phyloP scores from a whole-genome alignment of 306 rosid species.

The Citrullus mucosospermus region DNA sequence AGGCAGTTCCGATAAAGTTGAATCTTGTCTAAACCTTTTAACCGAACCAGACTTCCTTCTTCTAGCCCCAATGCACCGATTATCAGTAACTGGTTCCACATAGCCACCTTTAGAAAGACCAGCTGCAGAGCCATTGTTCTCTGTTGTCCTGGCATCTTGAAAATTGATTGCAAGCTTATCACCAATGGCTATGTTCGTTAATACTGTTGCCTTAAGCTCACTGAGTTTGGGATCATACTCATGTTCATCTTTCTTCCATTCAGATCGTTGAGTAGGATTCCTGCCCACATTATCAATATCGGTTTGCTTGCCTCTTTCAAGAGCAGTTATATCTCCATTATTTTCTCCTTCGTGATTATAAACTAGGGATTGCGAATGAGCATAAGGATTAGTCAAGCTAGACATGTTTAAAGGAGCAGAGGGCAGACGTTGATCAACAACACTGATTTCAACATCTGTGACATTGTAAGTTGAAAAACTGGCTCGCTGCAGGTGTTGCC shows the following conservation, averaged over 20 bases:
- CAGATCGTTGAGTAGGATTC: constrained; percentile 9
- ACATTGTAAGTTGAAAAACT: constrained; percentile 33
- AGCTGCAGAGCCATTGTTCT: constrained; percentile 13
- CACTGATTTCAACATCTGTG: constrained; percentile 25
- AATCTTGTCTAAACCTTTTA: constrained; percentile 64
- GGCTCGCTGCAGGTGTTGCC: constrained; percentile 54
- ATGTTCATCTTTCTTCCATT: constrained; percentile 21
- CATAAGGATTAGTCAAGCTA: constrained; percentile 16
- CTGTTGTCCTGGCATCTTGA: constrained; percentile 28
- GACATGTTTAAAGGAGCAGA: constrained; percentile 26
- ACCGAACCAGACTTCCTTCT: constrained; percentile 80
- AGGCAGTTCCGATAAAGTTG: constrained; percentile 16
- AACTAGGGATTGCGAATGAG: constrained; percentile 28
- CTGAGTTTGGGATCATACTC: constrained; percentile 71
- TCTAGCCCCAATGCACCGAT: constrained; percentile 63
- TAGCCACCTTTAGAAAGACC: constrained; percentile 24
- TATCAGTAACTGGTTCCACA: constrained; percentile 23
- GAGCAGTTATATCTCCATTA: constrained; percentile 13
- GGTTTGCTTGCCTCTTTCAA: constrained; percentile 12
- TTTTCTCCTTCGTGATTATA: constrained; percentile 27
- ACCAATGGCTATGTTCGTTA: constrained; percentile 21
- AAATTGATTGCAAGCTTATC: constrained; percentile 37
- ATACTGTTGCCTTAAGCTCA: constrained; percentile 45
- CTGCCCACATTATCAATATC: constrained; percentile 19
- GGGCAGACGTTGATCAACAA: constrained; percentile 21